Evolutionary conservation across 495 filamentous ascomycete species (phyloP).

Genomic region (Xylaria castorea): DNA sequence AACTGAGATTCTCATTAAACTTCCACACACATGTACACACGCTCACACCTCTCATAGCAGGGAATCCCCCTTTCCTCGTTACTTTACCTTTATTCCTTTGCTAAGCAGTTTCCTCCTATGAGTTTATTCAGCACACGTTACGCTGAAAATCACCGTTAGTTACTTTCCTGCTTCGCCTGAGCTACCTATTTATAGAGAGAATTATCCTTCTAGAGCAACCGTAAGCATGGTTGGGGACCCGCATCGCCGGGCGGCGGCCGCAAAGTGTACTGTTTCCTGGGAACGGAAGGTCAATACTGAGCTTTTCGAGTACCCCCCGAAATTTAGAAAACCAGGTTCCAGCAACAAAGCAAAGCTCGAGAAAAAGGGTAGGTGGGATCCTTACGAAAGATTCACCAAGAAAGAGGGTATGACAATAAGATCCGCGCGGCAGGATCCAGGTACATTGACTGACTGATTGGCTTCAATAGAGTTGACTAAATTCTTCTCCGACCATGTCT

Average conservation of each 20-base stretch:
- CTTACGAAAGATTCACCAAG: slow-evolving; percentile 2
- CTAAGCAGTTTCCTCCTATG: background rate
- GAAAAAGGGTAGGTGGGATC: slow-evolving; percentile 21
- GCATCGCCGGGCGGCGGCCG: background rate
- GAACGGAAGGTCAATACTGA: background rate
- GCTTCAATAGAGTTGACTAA: slow-evolving; percentile 19
- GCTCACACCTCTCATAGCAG: too few relatives aligned
- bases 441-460: background rate
- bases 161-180: background rate
- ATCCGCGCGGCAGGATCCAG: background rate
- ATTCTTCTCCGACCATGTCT: slow-evolving; percentile 30
- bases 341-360: background rate
- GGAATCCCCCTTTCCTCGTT: background rate
- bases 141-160: background rate
- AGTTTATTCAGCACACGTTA: background rate
- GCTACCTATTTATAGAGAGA: background rate
- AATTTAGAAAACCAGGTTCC: background rate
- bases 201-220: background rate
- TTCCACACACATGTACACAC: background rate
- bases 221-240: background rate
- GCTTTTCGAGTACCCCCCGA: background rate
- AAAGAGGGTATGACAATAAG: background rate
- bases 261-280: background rate
- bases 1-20: background rate
- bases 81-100: background rate